phyloP scores from a whole-genome alignment of 495 filamentous ascomycete genomes.

The Penicillium antarcticum region DNA sequence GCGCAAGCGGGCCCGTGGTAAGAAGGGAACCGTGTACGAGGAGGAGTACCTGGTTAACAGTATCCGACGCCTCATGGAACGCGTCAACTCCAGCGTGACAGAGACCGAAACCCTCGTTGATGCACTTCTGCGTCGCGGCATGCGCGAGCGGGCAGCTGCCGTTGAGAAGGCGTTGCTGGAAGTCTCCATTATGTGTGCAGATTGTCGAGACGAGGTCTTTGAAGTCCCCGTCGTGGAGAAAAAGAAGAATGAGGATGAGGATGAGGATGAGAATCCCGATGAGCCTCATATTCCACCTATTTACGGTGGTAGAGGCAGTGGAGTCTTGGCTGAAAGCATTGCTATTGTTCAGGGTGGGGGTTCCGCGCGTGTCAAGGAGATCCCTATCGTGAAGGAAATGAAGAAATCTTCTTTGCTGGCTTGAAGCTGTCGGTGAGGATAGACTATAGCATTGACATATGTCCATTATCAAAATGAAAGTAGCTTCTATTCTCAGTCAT shows the following conservation, averaged over 20 bases:
- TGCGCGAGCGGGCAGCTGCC: slow-evolving; percentile 81
- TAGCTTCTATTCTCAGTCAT: background rate
- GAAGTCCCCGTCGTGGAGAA: slow-evolving; percentile 15
- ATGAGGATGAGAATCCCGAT: slow-evolving; percentile 10
- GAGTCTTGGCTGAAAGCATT: slow-evolving; percentile 40
- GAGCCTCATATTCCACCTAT: slow-evolving; percentile 26
- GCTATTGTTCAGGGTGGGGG: slow-evolving; percentile 19
- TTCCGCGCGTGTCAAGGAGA: slow-evolving; percentile 25
- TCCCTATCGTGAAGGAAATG: slow-evolving; percentile 44
- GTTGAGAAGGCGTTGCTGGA: slow-evolving; percentile 70
- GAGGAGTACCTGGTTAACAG: slow-evolving; percentile 93
- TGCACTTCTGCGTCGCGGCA: slow-evolving; percentile 70
- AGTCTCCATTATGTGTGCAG: slow-evolving; percentile 64
- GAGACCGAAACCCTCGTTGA: slow-evolving; percentile 73
- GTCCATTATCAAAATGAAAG: background rate
- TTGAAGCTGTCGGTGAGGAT: slow-evolving; percentile 7
- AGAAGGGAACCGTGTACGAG: slow-evolving; percentile 96
- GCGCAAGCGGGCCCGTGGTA: slow-evolving; percentile 87
- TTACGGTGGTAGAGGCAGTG: slow-evolving; percentile 26
- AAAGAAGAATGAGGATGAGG: slow-evolving; percentile 14
- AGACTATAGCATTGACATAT: background rate
- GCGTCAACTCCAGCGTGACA: slow-evolving; percentile 64
- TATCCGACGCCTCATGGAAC: slow-evolving; percentile 77
- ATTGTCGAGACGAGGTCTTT: slow-evolving; percentile 67
- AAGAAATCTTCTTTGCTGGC: slow-evolving; percentile 56